Conservation (phyloP, 2,329 filamentous ascomycete species). For the Exophiala sp. region DNA sequence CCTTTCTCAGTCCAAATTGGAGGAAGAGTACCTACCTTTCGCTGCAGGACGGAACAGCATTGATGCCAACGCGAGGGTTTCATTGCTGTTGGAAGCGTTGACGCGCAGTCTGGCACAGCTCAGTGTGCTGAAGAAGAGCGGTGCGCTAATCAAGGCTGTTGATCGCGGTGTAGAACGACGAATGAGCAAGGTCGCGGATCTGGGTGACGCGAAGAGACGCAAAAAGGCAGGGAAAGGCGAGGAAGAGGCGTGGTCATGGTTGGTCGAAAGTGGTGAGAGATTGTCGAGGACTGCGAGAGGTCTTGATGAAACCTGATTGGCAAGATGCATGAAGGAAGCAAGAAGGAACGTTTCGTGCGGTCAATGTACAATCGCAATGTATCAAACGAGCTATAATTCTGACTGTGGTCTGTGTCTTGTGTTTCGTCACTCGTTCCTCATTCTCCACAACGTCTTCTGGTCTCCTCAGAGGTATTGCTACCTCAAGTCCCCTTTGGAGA, state of each 20-base stretch:
- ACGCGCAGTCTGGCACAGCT: slow-evolving; percentile 51
- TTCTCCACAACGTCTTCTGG: too few relatives aligned
- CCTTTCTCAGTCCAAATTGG: slow-evolving; percentile 51
- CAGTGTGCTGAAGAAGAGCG: slow-evolving; percentile 33
- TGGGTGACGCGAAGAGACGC: slow-evolving; percentile 41
- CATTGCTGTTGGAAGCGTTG: slow-evolving; percentile 64
- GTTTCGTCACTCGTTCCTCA: too few relatives aligned
- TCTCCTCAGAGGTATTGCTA: too few relatives aligned
- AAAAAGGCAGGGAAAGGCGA: slow-evolving; percentile 34
- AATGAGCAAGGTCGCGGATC: slow-evolving; percentile 40
- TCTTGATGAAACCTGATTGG: neutral
- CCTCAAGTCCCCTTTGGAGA: too few relatives aligned
- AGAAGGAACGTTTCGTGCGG: too few relatives aligned
- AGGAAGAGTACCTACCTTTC: slow-evolving; percentile 62
- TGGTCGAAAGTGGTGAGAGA: slow-evolving; percentile 42
- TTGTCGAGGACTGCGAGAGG: slow-evolving; percentile 35
- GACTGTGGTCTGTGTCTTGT: too few relatives aligned
- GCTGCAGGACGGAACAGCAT: slow-evolving; percentile 59
- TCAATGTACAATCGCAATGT: too few relatives aligned
- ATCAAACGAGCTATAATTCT: too few relatives aligned
- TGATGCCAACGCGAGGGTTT: slow-evolving; percentile 70
- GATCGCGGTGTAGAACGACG: slow-evolving; percentile 53
- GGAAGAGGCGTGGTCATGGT: slow-evolving; percentile 37
- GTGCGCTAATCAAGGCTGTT: slow-evolving; percentile 44
- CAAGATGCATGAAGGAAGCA: neutral